Conservation (phyloP, 2,329 filamentous ascomycete species). For the Helminthosporium solani region DNA sequence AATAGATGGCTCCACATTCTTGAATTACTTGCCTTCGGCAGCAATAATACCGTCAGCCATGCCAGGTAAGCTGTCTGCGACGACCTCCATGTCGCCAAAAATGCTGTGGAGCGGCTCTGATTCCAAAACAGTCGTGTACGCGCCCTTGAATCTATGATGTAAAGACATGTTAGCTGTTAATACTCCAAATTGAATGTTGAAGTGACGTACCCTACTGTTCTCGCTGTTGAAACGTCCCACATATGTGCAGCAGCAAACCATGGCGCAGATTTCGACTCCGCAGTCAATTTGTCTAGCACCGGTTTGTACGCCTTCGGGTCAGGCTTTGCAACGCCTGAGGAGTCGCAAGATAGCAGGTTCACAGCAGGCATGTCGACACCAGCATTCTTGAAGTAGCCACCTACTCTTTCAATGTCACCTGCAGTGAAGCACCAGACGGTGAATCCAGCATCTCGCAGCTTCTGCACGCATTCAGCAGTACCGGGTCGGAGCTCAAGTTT, state of each 20-base stretch:
- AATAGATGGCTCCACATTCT: no score
- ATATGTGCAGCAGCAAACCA: slow-evolving; percentile 63
- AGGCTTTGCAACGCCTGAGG: slow-evolving; percentile 52
- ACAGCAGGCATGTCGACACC: slow-evolving; percentile 53
- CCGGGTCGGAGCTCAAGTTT: slow-evolving; percentile 40
- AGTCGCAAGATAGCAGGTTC: slow-evolving; percentile 56
- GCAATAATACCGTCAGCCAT: slow-evolving; percentile 49
- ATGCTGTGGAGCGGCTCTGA: slow-evolving; percentile 53
- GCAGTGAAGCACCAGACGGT: slow-evolving; percentile 58
- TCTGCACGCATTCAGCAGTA: slow-evolving; percentile 45
- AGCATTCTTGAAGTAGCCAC: slow-evolving; percentile 53
- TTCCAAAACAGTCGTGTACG: slow-evolving; percentile 57
- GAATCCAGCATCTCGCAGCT: slow-evolving; percentile 50
- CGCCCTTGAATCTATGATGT: slow-evolving; percentile 45
- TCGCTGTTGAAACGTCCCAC: slow-evolving; percentile 60
- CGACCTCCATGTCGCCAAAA: slow-evolving; percentile 56
- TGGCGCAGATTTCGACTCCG: slow-evolving; percentile 35
- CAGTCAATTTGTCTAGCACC: slow-evolving; percentile 46
- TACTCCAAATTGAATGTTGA: no score
- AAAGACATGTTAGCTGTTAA: neutral
- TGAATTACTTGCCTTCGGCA: neutral
- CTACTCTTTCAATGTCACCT: slow-evolving; percentile 52
- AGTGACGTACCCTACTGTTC: slow-evolving; percentile 41
- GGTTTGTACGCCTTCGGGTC: slow-evolving; percentile 50
- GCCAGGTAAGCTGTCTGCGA: slow-evolving; percentile 48